Evolutionary conservation across 1,284 basidiomycete species (phyloP).

Genomic region (Tausonia pullulans): DNA sequence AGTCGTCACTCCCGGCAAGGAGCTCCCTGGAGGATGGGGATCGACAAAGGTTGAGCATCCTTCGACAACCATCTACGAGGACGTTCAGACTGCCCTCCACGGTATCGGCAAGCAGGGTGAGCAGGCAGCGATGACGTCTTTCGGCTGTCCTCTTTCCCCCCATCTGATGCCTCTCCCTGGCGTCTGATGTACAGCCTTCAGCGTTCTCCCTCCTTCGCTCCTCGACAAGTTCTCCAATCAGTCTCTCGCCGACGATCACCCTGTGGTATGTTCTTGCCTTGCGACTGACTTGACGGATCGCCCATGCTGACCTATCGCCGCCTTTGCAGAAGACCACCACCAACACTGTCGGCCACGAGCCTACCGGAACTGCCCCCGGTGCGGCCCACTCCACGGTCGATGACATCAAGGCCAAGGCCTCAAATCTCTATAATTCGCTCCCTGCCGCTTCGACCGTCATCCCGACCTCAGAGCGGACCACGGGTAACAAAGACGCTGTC

Average conservation of each 20-base stretch:
- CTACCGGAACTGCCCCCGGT: too few species aligned
- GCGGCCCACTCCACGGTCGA: neutral
- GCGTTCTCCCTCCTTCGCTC: too few species aligned
- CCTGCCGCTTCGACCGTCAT: too few species aligned
- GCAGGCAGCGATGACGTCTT: too few species aligned
- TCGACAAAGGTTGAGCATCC: constrained; percentile 7
- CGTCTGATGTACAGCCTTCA: too few species aligned
- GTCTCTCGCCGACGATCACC: too few species aligned
- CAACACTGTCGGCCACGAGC: constrained; percentile 12
- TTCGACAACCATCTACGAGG: constrained; percentile 20
- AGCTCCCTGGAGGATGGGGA: constrained; percentile 32
- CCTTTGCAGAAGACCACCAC: constrained; percentile 3
- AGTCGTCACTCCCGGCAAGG: constrained; percentile 26
- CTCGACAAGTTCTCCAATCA: neutral
- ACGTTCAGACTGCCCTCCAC: constrained; percentile 25
- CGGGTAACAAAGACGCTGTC: too few species aligned
- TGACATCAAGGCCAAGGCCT: neutral
- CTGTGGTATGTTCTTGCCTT: too few species aligned
- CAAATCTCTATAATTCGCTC: too few species aligned
- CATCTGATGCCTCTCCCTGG: too few species aligned
- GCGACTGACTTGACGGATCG: neutral
- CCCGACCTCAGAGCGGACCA: neutral
- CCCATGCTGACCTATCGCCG: neutral
- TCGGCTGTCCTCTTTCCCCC: too few species aligned
- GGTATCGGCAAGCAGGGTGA: constrained; percentile 22